Percentiles rank a stretch among this genome's conserved stretches.
phyloP scores from a whole-genome alignment of 768 basidiomycete species.

The Cystobasidium tubakii region DNA sequence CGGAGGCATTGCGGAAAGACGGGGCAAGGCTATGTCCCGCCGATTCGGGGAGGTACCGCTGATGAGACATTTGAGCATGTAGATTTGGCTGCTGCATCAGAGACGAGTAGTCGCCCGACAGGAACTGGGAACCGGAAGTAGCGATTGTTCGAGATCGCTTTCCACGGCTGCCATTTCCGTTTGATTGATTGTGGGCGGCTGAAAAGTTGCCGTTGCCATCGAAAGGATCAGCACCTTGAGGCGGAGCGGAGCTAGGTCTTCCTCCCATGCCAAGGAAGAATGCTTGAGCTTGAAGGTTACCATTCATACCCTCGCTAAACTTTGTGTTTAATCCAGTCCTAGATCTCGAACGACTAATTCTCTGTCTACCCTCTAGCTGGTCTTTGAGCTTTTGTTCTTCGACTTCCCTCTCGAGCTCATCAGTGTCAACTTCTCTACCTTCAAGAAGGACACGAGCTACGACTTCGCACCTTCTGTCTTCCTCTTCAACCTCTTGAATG shows the following conservation, averaged over 20 bases:
- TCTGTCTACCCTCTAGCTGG: constrained; percentile 32
- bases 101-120: not conserved
- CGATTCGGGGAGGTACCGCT: not conserved
- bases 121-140: not conserved
- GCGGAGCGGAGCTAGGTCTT: constrained; percentile 22
- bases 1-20: constrained; percentile 2
- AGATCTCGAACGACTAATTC: constrained; percentile 6
- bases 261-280: not conserved
- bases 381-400: constrained; percentile 32
- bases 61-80: not conserved
- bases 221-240: not conserved
- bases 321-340: constrained; percentile 2
- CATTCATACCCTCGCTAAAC: not conserved
- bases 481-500: constrained; percentile 33
- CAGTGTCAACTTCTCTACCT: constrained; percentile 33
- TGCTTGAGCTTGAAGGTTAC: not conserved
- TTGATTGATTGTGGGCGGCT: not conserved
- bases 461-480: constrained; percentile 38
- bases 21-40: not conserved
- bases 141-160: not conserved
- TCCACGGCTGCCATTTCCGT: not conserved
- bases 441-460: constrained; percentile 37
- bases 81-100: not conserved
- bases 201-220: not conserved
- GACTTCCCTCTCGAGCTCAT: constrained; percentile 32